phyloP scores from a whole-genome alignment of 768 basidiomycete species.

The Clitopilus passeckerianus region DNA sequence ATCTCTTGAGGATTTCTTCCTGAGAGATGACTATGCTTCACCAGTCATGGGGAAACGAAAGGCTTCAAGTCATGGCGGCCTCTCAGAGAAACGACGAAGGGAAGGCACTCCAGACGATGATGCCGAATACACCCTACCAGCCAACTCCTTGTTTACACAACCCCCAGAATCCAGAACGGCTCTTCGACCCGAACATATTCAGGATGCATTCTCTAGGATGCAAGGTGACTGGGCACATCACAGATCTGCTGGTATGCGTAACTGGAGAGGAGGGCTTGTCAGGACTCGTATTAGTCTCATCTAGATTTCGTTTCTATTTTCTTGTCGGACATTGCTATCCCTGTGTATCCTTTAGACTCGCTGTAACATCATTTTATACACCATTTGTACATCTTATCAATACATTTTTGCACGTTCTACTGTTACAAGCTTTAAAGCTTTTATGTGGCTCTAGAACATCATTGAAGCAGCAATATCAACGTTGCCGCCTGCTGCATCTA shows the following conservation, averaged over 20 bases:
- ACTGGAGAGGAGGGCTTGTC: slow-evolving; percentile 84
- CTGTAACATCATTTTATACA: slow-evolving; percentile 14
- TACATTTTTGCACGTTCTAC: slow-evolving; percentile 9
- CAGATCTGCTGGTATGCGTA: slow-evolving; percentile 81
- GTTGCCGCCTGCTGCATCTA: slow-evolving; percentile 82
- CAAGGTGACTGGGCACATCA: slow-evolving; percentile 80
- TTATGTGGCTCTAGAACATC: slow-evolving; percentile 49
- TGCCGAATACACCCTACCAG: slow-evolving; percentile 56
- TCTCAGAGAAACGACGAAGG: slow-evolving; percentile 48
- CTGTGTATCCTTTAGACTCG: slow-evolving; percentile 14
- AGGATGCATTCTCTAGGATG: slow-evolving; percentile 89
- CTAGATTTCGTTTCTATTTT: slow-evolving; percentile 24
- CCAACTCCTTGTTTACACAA: slow-evolving; percentile 73
- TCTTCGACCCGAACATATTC: slow-evolving; percentile 79
- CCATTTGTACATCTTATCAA: slow-evolving; percentile 20
- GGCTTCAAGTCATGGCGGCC: slow-evolving; percentile 36
- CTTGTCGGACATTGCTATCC: slow-evolving; percentile 3
- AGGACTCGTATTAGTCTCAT: slow-evolving; percentile 79
- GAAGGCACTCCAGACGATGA: slow-evolving; percentile 62
- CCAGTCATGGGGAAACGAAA: slow-evolving; percentile 72
- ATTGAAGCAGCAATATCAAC: slow-evolving; percentile 85
- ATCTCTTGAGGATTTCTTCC: slow-evolving; percentile 65
- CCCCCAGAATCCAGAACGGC: slow-evolving; percentile 80
- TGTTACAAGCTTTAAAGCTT: neutral
- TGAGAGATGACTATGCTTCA: slow-evolving; percentile 62